A percentile compares a stretch with the other conserved stretches of the same genome.
These are phyloP conservation scores for Tetrahymena elliotti DNA, from an alignment of 73 alveolate species.

Conservation along the genomic window DNA sequence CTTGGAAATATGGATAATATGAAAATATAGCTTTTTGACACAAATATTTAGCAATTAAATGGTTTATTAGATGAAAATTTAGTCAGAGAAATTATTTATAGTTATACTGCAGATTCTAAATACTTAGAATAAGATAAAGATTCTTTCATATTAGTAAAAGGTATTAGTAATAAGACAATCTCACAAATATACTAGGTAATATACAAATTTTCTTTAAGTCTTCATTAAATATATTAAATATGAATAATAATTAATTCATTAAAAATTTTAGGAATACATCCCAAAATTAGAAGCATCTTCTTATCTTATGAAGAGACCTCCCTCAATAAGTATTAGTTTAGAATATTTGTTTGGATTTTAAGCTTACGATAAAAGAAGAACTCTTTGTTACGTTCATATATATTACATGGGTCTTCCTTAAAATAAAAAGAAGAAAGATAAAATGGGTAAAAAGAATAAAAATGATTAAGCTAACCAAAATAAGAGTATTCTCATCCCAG, in stretches of 20 bases:
- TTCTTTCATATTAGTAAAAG: not conserved
- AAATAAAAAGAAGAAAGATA: not conserved
- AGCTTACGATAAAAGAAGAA: constrained; percentile 58
- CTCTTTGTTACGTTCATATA: constrained; percentile 59
- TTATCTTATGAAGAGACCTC: constrained; percentile 43
- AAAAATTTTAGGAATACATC: not conserved
- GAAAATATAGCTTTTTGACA: not conserved
- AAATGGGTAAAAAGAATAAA: not conserved
- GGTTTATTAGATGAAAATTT: not conserved
- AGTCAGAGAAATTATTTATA: not conserved
- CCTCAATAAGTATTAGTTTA: constrained; percentile 56
- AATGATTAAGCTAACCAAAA: not conserved
- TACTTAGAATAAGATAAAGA: not conserved
- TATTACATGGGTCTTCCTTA: constrained; percentile 2
- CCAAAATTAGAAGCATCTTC: constrained; percentile 6
- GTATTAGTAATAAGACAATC: not conserved
- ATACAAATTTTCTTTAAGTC: not conserved
- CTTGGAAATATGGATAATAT: not conserved
- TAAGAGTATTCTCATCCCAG: not conserved
- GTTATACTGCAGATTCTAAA: not conserved
- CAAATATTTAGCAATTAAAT: not conserved
- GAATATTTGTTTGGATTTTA: constrained; percentile 72
- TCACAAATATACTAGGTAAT: not conserved
- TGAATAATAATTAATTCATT: no score
- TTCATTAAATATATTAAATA: no score